A percentile compares a stretch with the other conserved stretches of the same genome.
Conservation (phyloP, 192 early-diverging fungal species). For the Linnemannia exigua region DNA sequence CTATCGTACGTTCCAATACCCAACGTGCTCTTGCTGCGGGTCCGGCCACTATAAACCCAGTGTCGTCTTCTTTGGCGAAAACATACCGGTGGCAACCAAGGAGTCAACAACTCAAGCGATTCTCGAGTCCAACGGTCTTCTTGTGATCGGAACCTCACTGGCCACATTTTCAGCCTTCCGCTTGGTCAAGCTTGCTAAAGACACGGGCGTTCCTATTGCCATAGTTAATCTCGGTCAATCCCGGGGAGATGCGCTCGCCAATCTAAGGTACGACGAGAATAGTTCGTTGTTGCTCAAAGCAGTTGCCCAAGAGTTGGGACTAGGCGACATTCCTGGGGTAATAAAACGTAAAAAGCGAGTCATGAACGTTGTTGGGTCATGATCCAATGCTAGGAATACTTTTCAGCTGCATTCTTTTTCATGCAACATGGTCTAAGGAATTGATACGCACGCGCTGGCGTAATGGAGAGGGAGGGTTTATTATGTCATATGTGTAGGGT, state of each 20-base stretch:
- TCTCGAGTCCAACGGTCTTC: slow-evolving; percentile 68
- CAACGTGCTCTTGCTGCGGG: slow-evolving; percentile 75
- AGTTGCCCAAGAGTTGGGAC: slow-evolving; percentile 26
- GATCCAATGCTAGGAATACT: neutral
- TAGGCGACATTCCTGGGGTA: slow-evolving; percentile 29
- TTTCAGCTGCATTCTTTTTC: neutral
- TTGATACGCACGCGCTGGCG: neutral
- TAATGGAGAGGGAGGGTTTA: neutral
- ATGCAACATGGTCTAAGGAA: neutral
- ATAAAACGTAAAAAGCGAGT: slow-evolving; percentile 11
- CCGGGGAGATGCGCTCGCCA: slow-evolving; percentile 74
- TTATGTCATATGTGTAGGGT: neutral
- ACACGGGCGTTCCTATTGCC: slow-evolving; percentile 71
- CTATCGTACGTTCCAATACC: slow-evolving; percentile 80
- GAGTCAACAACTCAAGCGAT: slow-evolving; percentile 71
- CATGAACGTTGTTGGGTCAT: slow-evolving; percentile 49
- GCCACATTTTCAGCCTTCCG: slow-evolving; percentile 89
- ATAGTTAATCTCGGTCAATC: slow-evolving; percentile 85
- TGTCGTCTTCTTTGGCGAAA: slow-evolving; percentile 94
- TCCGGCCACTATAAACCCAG: slow-evolving; percentile 78
- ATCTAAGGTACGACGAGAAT: slow-evolving; percentile 61
- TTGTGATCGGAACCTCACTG: slow-evolving; percentile 87
- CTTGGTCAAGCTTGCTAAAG: slow-evolving; percentile 75
- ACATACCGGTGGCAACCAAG: slow-evolving; percentile 71
- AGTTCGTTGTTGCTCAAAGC: slow-evolving; percentile 54